Evolutionary conservation across 208 protist genomes (phyloP).

Genomic region (Porcisia deanei): DNA sequence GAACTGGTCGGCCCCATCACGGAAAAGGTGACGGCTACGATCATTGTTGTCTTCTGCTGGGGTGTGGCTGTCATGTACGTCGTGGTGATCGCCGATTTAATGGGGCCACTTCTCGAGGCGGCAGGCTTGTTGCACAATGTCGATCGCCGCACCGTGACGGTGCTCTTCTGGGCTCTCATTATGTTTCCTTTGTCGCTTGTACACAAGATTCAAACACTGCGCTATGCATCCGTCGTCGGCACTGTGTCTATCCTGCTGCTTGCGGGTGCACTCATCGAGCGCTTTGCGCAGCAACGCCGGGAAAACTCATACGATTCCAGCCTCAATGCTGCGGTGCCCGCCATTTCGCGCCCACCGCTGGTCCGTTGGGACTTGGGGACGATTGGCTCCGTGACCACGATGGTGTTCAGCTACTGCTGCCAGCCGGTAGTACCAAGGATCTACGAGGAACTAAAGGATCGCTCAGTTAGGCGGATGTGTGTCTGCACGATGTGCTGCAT

Average conservation of each 20-base stretch:
- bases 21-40: slow-evolving; percentile 52
- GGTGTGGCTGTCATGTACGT: slow-evolving; percentile 85
- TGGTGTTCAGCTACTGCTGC: slow-evolving; percentile 84
- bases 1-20: slow-evolving; percentile 48
- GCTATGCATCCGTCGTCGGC: slow-evolving; percentile 77
- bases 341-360: slow-evolving; percentile 20
- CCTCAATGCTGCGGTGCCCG: background rate
- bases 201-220: slow-evolving; percentile 68
- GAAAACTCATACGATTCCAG: background rate
- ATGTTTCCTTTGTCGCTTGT: slow-evolving; percentile 82
- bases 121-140: slow-evolving; percentile 33
- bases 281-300: slow-evolving; percentile 21
- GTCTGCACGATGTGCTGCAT: slow-evolving; percentile 59
- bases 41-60: slow-evolving; percentile 85
- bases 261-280: slow-evolving; percentile 42
- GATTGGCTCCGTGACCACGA: slow-evolving; percentile 53
- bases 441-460: slow-evolving; percentile 72
- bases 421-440: slow-evolving; percentile 76
- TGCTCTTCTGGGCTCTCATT: slow-evolving; percentile 78
- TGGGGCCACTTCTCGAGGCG: slow-evolving; percentile 48
- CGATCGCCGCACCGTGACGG: slow-evolving; percentile 45
- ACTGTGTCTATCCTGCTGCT: slow-evolving; percentile 59
- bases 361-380: slow-evolving; percentile 36
- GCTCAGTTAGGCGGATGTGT: slow-evolving; percentile 53
- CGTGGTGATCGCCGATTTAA: slow-evolving; percentile 82